phyloP scores from a whole-genome alignment of 495 filamentous ascomycete genomes.

The Usnea hakonensis region DNA sequence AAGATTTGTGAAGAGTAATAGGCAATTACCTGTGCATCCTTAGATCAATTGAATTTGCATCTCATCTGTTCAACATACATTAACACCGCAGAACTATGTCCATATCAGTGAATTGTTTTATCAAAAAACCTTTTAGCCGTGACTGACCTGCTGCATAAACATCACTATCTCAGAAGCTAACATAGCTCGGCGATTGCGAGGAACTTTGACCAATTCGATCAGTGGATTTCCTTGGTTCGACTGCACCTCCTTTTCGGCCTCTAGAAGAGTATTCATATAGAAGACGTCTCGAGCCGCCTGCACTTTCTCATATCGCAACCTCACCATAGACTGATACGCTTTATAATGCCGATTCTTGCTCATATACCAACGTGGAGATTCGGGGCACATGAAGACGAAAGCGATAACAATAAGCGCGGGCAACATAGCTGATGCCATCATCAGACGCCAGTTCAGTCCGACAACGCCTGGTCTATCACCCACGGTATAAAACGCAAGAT shows the following conservation, averaged over 20 bases:
- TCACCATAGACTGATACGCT: constrained; percentile 59
- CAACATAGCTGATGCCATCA: constrained; percentile 73
- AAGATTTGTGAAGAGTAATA: constrained; percentile 52
- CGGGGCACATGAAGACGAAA: constrained; percentile 66
- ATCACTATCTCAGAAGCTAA: constrained; percentile 69
- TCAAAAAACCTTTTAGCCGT: not conserved
- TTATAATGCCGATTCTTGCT: constrained; percentile 55
- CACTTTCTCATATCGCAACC: constrained; percentile 59
- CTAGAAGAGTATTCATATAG: constrained; percentile 67
- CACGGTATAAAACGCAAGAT: constrained; percentile 64
- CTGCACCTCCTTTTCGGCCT: constrained; percentile 53
- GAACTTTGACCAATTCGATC: constrained; percentile 62
- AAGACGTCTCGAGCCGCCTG: constrained; percentile 78
- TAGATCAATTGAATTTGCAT: too few species aligned
- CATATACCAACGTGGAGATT: constrained; percentile 75
- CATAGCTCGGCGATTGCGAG: constrained; percentile 72
- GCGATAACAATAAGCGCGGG: constrained; percentile 62
- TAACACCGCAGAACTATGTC: constrained; percentile 48
- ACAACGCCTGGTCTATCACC: constrained; percentile 26
- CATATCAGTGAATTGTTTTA: not conserved
- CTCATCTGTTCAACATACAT: too few species aligned
- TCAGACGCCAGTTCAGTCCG: constrained; percentile 73
- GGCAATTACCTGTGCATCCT: too few species aligned
- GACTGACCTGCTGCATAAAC: constrained; percentile 73
- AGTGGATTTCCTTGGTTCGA: constrained; percentile 53